Conservation (phyloP, 352 stramenopile genomes). For the Peronospora tabacina region DNA sequence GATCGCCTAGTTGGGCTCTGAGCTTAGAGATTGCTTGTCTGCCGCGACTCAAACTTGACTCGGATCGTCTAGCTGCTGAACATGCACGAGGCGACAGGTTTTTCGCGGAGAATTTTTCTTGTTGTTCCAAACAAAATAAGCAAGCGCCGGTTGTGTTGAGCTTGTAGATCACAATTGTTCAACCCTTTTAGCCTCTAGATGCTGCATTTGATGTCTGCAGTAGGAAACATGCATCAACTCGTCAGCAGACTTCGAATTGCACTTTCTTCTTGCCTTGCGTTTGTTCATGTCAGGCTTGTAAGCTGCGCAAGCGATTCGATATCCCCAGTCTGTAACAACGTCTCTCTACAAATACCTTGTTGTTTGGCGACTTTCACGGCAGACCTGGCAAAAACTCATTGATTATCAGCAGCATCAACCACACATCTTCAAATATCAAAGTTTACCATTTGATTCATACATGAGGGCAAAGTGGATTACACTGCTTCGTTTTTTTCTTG, state of each 20-base stretch:
- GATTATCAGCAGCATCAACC: constrained; percentile 6
- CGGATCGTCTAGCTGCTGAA: too few species aligned
- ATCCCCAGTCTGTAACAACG: background rate
- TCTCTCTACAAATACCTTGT: constrained; percentile 12
- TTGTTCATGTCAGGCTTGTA: constrained; percentile 27
- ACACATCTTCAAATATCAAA: constrained; percentile 2
- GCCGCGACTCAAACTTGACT: too few species aligned
- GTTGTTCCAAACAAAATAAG: too few species aligned
- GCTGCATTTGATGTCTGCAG: constrained; percentile 22
- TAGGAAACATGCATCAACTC: constrained; percentile 5
- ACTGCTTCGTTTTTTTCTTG: constrained; percentile 9
- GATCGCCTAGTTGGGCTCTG: constrained; percentile 1
- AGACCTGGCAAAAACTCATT: constrained; percentile 7
- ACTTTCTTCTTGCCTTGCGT: constrained; percentile 11
- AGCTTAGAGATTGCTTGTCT: too few species aligned
- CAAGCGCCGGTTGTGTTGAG: constrained; percentile 19
- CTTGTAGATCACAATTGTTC: constrained; percentile 36
- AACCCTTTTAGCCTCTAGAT: constrained; percentile 54
- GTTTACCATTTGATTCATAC: background rate
- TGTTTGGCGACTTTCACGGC: constrained; percentile 44
- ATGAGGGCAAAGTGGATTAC: constrained; percentile 17
- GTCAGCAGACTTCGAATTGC: background rate
- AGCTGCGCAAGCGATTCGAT: background rate
- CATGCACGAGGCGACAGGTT: constrained; percentile 3
- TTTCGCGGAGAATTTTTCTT: constrained; percentile 5